Conservation (phyloP, 495 filamentous ascomycete genomes). For the Podospora pseudocomata region DNA sequence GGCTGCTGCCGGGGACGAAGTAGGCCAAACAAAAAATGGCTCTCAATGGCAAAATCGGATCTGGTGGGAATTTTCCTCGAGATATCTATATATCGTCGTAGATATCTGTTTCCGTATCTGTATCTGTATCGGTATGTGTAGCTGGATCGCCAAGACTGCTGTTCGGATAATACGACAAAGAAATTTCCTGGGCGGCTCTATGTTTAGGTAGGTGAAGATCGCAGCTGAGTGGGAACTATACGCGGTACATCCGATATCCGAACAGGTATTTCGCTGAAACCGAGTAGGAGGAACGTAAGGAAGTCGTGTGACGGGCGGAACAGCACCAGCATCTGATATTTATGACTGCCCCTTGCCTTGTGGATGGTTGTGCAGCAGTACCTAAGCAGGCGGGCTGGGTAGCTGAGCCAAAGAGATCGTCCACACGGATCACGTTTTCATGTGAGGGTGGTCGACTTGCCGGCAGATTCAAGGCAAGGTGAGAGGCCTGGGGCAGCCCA, state of each 20-base stretch:
- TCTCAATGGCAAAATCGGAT: background rate
- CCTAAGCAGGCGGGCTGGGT: conserved; percentile 1
- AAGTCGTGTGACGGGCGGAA: background rate
- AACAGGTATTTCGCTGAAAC: background rate
- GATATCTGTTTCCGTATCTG: no score
- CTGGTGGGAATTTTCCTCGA: background rate
- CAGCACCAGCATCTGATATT: conserved; percentile 3
- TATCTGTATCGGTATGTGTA: background rate
- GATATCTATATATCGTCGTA: background rate
- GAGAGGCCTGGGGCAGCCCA: background rate
- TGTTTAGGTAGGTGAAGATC: background rate
- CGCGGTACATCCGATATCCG: background rate
- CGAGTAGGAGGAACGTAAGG: background rate
- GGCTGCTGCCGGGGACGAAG: background rate
- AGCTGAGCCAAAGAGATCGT: conserved; percentile 13
- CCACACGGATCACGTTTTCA: conserved; percentile 23
- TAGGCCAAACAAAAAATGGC: background rate
- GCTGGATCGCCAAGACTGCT: background rate
- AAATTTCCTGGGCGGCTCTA: background rate
- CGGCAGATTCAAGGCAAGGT: conserved; percentile 7
- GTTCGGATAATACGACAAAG: background rate
- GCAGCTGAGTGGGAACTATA: background rate
- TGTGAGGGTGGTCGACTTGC: conserved; percentile 14
- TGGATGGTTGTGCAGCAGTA: background rate
- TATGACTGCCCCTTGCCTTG: conserved; percentile 5